Evolutionary conservation across 2,329 filamentous ascomycete species (phyloP).

Genomic region (Hymenoscyphus scutula): DNA sequence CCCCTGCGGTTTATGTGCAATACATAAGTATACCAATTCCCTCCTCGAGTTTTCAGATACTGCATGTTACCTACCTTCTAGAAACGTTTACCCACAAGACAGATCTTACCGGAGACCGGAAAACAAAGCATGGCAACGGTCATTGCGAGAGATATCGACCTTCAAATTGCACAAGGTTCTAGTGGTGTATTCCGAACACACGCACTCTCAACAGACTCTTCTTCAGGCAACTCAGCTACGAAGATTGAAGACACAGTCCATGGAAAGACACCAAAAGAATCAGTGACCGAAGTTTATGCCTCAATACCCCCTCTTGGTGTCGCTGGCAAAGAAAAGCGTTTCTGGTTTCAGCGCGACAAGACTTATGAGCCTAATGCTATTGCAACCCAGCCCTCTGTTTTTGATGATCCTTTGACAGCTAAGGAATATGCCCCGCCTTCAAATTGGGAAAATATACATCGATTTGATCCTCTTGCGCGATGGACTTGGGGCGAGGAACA

Average conservation of each 20-base stretch:
- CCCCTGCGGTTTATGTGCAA: too few species aligned
- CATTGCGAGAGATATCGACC: not conserved
- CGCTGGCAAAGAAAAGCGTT: conserved; percentile 23
- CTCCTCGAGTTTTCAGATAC: too few species aligned
- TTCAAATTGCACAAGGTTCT: not conserved
- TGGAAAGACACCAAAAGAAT: not conserved
- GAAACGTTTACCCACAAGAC: too few species aligned
- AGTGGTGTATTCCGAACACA: not conserved
- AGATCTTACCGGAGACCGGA: too few species aligned
- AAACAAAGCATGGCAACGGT: not conserved
- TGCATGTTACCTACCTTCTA: too few species aligned
- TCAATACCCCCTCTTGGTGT: conserved; percentile 20
- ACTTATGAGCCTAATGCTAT: conserved; percentile 28
- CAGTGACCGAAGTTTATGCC: not conserved
- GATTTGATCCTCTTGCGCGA: conserved; percentile 29
- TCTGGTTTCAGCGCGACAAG: conserved; percentile 27
- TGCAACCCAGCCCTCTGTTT: conserved; percentile 30
- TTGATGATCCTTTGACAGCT: conserved; percentile 28
- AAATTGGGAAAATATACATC: conserved; percentile 29
- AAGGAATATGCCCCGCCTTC: conserved; percentile 29
- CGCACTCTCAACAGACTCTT: not conserved
- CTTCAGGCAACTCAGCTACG: not conserved
- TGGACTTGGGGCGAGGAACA: conserved; percentile 34
- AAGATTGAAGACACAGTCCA: not conserved
- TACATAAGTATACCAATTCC: too few species aligned